A percentile compares a stretch with the other conserved stretches of the same genome.
Evolutionary conservation across 2,329 filamentous ascomycete species (phyloP).

Genomic region (Alternaria infectoria): DNA sequence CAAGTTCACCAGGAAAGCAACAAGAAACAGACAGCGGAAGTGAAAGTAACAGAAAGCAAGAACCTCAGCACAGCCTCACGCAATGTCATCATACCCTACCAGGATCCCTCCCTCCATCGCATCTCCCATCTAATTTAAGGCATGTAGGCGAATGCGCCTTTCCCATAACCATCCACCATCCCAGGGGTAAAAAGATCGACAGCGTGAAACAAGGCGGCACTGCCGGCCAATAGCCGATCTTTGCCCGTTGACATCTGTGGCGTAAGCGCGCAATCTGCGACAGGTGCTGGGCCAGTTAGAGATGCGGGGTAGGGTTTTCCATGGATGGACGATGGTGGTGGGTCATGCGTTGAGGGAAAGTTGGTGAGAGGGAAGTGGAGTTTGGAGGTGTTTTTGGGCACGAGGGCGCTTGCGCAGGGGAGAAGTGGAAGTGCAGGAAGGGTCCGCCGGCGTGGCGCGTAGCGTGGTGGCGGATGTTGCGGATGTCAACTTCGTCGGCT

Average conservation of each 20-base stretch:
- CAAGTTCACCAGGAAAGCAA: background rate
- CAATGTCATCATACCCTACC: conserved; percentile 21
- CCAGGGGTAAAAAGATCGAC: conserved; percentile 23
- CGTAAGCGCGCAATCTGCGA: conserved; percentile 39
- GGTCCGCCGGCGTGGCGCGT: background rate
- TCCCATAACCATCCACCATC: background rate
- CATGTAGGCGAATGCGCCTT: conserved; percentile 13
- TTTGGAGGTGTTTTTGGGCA: background rate
- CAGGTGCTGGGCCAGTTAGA: conserved; percentile 24
- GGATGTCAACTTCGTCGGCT: background rate
- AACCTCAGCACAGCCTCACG: conserved; percentile 6
- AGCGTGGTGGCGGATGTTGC: background rate
- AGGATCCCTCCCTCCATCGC: conserved; percentile 1
- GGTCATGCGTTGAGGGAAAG: background rate
- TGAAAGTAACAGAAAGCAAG: conserved; percentile 3
- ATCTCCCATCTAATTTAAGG: conserved; percentile 12
- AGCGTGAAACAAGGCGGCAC: conserved; percentile 22
- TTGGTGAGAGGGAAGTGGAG: background rate
- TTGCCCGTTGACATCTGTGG: conserved; percentile 31
- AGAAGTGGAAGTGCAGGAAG: background rate
- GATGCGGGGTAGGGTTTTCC: background rate
- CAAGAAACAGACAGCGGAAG: background rate
- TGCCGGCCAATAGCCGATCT: conserved; percentile 25
- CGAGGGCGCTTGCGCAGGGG: conserved; percentile 6
- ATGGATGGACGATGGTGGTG: background rate